phyloP scores from a whole-genome alignment of 306 rosid species.

The Spatholobus suberectus region DNA sequence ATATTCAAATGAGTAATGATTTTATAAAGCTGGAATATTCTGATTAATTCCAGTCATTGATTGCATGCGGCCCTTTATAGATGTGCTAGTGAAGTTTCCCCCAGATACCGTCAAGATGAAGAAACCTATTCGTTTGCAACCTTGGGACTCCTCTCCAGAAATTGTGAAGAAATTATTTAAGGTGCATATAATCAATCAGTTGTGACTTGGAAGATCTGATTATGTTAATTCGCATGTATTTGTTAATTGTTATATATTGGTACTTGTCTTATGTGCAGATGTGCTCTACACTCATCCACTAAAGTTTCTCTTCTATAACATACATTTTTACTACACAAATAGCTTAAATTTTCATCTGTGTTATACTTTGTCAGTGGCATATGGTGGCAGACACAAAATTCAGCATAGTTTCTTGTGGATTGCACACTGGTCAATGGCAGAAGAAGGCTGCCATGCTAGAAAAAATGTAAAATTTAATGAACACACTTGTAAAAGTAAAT shows the following conservation, averaged over 20 bases:
- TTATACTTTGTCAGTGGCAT: constrained; percentile 8
- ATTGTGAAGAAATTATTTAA: constrained; percentile 87
- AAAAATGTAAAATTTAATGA: constrained; percentile 15
- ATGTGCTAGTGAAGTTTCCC: constrained; percentile 80
- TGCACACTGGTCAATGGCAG: neutral
- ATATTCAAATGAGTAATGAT: constrained; percentile 31
- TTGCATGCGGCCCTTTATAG: constrained; percentile 53
- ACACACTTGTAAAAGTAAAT: neutral
- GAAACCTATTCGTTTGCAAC: constrained; percentile 82
- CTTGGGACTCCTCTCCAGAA: constrained; percentile 90
- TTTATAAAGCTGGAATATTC: constrained; percentile 31
- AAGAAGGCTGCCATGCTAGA: neutral
- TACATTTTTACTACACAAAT: neutral
- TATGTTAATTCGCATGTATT: neutral
- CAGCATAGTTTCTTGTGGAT: neutral
- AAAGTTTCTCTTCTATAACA: neutral
- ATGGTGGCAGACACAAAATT: neutral
- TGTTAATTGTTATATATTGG: neutral
- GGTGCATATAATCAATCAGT: constrained; percentile 57
- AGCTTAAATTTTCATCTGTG: neutral
- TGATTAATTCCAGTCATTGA: constrained; percentile 31
- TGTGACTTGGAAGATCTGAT: constrained; percentile 22
- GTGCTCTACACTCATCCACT: neutral
- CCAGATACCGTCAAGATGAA: constrained; percentile 89
- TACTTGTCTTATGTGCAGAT: neutral